A percentile compares a stretch with the other conserved stretches of the same genome.
Evolutionary conservation across 2,329 filamentous ascomycete genomes (phyloP).

Genomic region (Aphanocladium album): DNA sequence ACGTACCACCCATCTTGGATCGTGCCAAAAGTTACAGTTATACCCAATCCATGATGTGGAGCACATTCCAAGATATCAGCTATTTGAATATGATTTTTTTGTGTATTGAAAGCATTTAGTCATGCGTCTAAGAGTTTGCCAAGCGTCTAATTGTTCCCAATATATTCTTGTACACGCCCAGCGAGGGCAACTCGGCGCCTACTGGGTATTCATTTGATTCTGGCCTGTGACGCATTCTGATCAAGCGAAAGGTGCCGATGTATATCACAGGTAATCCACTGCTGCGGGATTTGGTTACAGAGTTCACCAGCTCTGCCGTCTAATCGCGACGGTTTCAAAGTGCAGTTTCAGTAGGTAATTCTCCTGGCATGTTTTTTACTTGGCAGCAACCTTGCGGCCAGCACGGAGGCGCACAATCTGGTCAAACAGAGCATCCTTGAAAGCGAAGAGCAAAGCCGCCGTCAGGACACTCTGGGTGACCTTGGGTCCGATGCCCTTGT

Average conservation of each 20-base stretch:
- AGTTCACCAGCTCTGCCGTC: constrained; percentile 6
- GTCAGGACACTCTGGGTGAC: constrained; percentile 95
- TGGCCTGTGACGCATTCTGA: background rate
- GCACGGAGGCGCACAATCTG: constrained; percentile 64
- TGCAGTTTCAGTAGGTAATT: too few species aligned
- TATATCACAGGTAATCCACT: background rate
- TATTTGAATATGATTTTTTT: too few species aligned
- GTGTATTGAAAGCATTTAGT: background rate
- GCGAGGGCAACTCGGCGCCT: background rate
- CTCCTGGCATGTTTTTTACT: constrained; percentile 20
- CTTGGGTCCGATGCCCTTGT: constrained; percentile 94
- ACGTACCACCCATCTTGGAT: constrained; percentile 63
- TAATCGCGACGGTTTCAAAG: background rate
- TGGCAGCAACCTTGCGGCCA: constrained; percentile 33
- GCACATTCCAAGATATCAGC: too few species aligned
- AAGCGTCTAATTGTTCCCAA: background rate
- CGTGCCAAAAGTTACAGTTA: constrained; percentile 45
- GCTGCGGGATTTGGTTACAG: background rate
- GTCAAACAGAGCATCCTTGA: constrained; percentile 94
- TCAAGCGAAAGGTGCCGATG: background rate
- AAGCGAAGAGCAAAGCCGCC: constrained; percentile 92
- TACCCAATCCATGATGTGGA: constrained; percentile 14
- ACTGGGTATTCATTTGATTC: background rate
- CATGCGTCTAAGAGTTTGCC: background rate
- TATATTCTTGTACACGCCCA: background rate